A percentile compares a stretch with the other conserved stretches of the same genome.
Conservation (phyloP, 2,329 filamentous ascomycete genomes). For the Microdochium bolleyi region DNA sequence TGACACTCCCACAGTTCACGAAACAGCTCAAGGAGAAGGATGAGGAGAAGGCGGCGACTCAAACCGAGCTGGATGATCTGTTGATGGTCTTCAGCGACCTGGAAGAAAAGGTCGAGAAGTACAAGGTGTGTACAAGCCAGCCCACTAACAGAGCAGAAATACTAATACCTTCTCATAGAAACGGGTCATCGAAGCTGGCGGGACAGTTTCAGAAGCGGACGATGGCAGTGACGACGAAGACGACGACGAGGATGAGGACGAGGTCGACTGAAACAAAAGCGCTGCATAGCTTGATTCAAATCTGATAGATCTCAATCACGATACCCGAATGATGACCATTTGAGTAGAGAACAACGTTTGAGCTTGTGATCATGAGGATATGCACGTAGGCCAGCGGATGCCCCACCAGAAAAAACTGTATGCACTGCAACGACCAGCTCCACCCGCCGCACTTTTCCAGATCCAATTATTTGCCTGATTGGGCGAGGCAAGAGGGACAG, state of each 20-base stretch:
- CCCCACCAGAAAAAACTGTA: background rate
- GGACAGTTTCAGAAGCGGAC: constrained; percentile 70
- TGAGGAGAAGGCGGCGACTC: constrained; percentile 53
- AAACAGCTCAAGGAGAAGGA: constrained; percentile 38
- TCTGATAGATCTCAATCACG: constrained; percentile 1
- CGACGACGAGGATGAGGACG: constrained; percentile 31
- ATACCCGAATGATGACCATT: background rate
- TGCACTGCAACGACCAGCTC: background rate
- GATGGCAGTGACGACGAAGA: constrained; percentile 54
- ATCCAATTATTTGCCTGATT: background rate
- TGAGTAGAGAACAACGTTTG: background rate
- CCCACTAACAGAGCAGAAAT: background rate
- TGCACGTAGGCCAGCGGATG: background rate
- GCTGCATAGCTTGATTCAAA: background rate
- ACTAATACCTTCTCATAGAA: constrained; percentile 25
- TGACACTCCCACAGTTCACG: constrained; percentile 11
- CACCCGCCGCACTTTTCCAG: background rate
- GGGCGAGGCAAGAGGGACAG: background rate
- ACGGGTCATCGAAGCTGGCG: constrained; percentile 58
- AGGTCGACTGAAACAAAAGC: constrained; percentile 18
- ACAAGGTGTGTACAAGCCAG: constrained; percentile 51
- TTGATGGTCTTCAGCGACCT: constrained; percentile 74
- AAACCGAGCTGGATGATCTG: constrained; percentile 72
- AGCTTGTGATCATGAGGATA: constrained; percentile 7
- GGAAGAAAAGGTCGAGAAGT: constrained; percentile 67